These are phyloP conservation scores for Solanum piurae DNA, from an alignment of 257 asterid genomes.

Conservation along the genomic window DNA sequence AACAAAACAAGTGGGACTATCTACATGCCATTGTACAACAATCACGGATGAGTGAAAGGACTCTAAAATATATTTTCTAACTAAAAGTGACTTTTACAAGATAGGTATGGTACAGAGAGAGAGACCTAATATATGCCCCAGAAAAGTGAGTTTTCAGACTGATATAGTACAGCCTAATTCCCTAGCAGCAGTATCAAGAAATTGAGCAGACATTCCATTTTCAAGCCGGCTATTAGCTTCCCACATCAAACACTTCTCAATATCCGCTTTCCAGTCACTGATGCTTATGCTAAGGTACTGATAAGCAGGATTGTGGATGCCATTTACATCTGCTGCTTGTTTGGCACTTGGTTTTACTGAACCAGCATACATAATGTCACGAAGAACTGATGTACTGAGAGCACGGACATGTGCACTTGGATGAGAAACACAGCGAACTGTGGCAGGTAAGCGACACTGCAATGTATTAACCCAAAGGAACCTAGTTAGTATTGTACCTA, in stretches of 20 bases:
- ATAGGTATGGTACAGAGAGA: slow-evolving; percentile 65
- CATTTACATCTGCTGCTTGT: slow-evolving; percentile 23
- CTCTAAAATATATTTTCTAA: not conserved
- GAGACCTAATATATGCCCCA: slow-evolving; percentile 6
- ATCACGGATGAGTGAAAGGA: not conserved
- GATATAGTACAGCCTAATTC: slow-evolving; percentile 75
- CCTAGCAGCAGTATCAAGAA: slow-evolving; percentile 70
- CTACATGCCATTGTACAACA: not conserved
- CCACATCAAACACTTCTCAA: slow-evolving; percentile 77
- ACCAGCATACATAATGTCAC: slow-evolving; percentile 61
- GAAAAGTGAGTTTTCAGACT: slow-evolving; percentile 18
- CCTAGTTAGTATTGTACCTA: not conserved
- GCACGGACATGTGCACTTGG: slow-evolving; percentile 98
- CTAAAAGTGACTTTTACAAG: slow-evolving; percentile 73
- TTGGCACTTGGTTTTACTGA: slow-evolving; percentile 30
- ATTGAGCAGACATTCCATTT: slow-evolving; percentile 62
- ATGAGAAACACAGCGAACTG: slow-evolving; percentile 87
- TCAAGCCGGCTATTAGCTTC: slow-evolving; percentile 85
- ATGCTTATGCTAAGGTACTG: slow-evolving; percentile 34
- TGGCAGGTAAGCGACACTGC: slow-evolving; percentile 95
- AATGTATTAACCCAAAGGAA: not conserved
- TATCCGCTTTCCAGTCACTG: slow-evolving; percentile 64
- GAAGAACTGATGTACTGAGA: slow-evolving; percentile 90
- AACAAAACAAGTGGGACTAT: not conserved
- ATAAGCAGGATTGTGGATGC: slow-evolving; percentile 27